Evolutionary conservation across 805 yeast species (phyloP).

Genomic region (Yarrowia keelungensis): DNA sequence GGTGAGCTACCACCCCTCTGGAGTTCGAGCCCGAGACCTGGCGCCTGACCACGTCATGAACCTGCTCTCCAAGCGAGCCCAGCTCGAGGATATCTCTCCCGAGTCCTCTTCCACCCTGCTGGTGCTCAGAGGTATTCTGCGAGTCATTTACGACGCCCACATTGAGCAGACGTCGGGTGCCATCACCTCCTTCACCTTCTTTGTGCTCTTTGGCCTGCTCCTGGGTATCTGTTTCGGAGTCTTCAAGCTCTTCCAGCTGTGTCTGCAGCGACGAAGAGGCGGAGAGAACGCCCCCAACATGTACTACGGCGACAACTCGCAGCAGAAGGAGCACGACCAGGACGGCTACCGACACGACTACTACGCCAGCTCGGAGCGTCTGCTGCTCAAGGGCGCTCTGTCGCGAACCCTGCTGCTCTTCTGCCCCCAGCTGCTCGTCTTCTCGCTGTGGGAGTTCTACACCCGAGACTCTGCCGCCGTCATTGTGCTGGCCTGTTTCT

Average conservation of each 20-base stretch:
- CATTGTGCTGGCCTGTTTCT: constrained; percentile 76
- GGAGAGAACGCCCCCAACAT: constrained; percentile 10
- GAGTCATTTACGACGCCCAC: constrained; percentile 76
- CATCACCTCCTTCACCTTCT: constrained; percentile 86
- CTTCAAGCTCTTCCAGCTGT: constrained; percentile 30
- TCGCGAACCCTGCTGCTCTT: constrained; percentile 84
- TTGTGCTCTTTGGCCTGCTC: constrained; percentile 34
- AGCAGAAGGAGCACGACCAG: constrained; percentile 19
- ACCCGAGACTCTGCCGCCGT: constrained; percentile 86
- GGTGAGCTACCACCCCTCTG: constrained; percentile 14
- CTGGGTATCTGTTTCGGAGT: constrained; percentile 25
- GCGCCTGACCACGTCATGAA: constrained; percentile 35
- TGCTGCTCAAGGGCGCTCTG: constrained; percentile 70
- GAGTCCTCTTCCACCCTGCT: constrained; percentile 52
- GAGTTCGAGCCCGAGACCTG: constrained; percentile 33
- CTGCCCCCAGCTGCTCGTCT: constrained; percentile 78
- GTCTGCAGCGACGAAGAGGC: constrained; percentile 17
- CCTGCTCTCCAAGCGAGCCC: constrained; percentile 32
- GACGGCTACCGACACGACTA: constrained; percentile 79
- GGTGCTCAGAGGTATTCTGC: constrained; percentile 84
- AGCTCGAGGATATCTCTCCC: constrained; percentile 29
- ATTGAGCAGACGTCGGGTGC: constrained; percentile 87
- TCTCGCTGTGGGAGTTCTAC: constrained; percentile 88
- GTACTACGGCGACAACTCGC: constrained; percentile 20
- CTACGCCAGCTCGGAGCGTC: constrained; percentile 60